phyloP scores from a whole-genome alignment of 129 eudicot species.

The Escallonia rubra region DNA sequence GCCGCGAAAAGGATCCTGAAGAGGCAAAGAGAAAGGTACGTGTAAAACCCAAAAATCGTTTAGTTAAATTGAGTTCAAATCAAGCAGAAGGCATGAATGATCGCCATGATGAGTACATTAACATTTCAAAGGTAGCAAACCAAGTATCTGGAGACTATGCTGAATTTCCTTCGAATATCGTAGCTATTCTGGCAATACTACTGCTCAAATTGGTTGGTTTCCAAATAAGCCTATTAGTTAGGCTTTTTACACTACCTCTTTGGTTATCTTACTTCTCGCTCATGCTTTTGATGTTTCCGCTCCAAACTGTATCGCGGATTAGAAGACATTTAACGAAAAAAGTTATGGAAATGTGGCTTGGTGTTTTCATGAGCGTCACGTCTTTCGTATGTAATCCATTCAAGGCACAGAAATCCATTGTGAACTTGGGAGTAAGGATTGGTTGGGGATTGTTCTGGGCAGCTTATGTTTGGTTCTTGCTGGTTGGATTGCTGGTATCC shows the following conservation, averaged over 20 bases:
- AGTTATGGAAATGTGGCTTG: constrained; percentile 12
- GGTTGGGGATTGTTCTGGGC: constrained; percentile 44
- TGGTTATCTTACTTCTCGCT: constrained; percentile 30
- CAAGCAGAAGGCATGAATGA: not conserved
- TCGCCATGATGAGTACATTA: not conserved
- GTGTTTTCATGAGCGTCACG: constrained; percentile 13
- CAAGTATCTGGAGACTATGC: constrained; percentile 8
- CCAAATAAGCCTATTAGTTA: constrained; percentile 30
- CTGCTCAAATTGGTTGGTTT: constrained; percentile 25
- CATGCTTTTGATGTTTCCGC: constrained; percentile 37
- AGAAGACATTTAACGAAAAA: constrained; percentile 11
- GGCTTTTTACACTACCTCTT: constrained; percentile 39
- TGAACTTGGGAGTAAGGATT: constrained; percentile 33
- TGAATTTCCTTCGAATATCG: constrained; percentile 12
- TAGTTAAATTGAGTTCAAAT: not conserved
- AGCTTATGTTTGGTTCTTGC: constrained; percentile 32
- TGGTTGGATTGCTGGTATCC: constrained; percentile 32
- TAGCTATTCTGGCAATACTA: constrained; percentile 13
- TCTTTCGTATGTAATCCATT: constrained; percentile 27
- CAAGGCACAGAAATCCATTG: constrained; percentile 24
- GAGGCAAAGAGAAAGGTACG: not conserved
- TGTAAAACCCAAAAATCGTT: not conserved
- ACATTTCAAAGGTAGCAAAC: constrained; percentile 10
- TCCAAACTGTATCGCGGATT: constrained; percentile 18
- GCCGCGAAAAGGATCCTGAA: not conserved